Conservation (phyloP, 2,329 filamentous ascomycete species). For the Truncatella angustata region DNA sequence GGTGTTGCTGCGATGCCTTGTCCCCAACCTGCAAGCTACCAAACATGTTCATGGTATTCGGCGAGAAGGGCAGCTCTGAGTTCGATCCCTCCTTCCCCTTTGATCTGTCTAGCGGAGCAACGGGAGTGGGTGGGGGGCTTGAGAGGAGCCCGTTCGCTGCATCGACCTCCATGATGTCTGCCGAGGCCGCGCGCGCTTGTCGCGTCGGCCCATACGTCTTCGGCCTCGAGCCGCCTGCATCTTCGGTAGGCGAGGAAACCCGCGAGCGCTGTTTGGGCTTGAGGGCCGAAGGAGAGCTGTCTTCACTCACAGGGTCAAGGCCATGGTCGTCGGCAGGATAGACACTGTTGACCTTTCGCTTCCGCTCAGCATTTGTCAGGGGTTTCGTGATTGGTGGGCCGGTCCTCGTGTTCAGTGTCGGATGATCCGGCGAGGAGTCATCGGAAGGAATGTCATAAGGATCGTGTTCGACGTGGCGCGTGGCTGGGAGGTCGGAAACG, state of each 20-base stretch:
- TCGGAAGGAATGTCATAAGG: not conserved
- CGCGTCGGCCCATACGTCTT: slow-evolving; percentile 12
- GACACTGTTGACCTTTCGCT: slow-evolving; percentile 29
- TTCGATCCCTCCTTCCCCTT: slow-evolving; percentile 6
- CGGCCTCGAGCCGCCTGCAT: slow-evolving; percentile 8
- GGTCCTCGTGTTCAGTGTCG: slow-evolving; percentile 18
- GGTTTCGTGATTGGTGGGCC: not conserved
- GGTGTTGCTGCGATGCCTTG: slow-evolving; percentile 16
- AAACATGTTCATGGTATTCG: slow-evolving; percentile 14
- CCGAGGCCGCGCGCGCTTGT: slow-evolving; percentile 14
- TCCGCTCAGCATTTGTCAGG: slow-evolving; percentile 19
- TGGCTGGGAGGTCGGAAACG: not conserved
- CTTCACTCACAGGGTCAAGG: slow-evolving; percentile 16
- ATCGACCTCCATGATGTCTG: slow-evolving; percentile 24
- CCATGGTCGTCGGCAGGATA: slow-evolving; percentile 21
- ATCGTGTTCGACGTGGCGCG: not conserved
- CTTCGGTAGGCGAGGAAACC: slow-evolving; percentile 15
- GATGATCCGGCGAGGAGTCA: not conserved
- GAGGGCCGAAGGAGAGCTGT: slow-evolving; percentile 13
- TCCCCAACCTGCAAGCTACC: slow-evolving; percentile 10
- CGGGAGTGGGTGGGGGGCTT: slow-evolving; percentile 29
- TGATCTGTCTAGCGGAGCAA: slow-evolving; percentile 14
- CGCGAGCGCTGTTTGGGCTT: slow-evolving; percentile 20
- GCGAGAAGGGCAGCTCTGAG: slow-evolving; percentile 11
- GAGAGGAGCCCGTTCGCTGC: slow-evolving; percentile 20